These are phyloP conservation scores for Pythium dissimile DNA, from an alignment of 352 stramenopile genomes.

Conservation along the genomic window DNA sequence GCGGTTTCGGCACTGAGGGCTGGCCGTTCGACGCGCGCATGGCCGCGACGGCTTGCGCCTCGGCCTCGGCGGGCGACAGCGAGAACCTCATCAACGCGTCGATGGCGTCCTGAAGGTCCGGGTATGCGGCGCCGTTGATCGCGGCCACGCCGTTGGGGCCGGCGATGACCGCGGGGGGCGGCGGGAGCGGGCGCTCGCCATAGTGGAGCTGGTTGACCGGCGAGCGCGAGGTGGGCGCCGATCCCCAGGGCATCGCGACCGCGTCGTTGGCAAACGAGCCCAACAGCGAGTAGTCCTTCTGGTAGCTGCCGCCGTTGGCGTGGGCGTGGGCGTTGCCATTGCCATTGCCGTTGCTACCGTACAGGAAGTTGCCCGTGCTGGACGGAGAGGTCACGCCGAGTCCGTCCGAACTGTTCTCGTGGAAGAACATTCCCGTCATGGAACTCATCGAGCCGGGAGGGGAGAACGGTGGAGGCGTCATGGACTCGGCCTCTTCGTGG, in stretches of 20 bases:
- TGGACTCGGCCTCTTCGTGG: constrained; percentile 75
- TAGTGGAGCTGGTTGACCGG: constrained; percentile 9
- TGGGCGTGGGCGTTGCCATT: too few species aligned
- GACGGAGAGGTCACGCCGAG: constrained; percentile 15
- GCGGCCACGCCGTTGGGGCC: constrained; percentile 14
- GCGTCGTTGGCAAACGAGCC: constrained; percentile 56
- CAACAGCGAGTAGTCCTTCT: constrained; percentile 65
- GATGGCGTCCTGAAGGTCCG: constrained; percentile 83
- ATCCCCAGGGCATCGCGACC: constrained; percentile 4
- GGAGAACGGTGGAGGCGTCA: constrained; percentile 51
- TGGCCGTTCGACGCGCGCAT: constrained; percentile 5
- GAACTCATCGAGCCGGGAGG: constrained; percentile 27
- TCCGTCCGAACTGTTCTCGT: constrained; percentile 39
- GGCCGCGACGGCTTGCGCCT: constrained; percentile 17
- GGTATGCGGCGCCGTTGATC: constrained; percentile 42
- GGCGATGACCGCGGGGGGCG: constrained; percentile 25
- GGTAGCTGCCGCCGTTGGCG: constrained; percentile 24
- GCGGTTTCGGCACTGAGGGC: too few species aligned
- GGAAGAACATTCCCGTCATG: constrained; percentile 56
- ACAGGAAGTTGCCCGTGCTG: constrained; percentile 31
- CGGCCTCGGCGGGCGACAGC: constrained; percentile 47
- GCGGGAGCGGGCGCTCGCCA: constrained; percentile 16
- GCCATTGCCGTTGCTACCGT: constrained; percentile 22
- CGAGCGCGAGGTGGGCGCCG: background rate
- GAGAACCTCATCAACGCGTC: constrained; percentile 87